Base-by-base conservation (phyloP, 768 basidiomycete genomes). In the Amanita rimosa region DNA sequence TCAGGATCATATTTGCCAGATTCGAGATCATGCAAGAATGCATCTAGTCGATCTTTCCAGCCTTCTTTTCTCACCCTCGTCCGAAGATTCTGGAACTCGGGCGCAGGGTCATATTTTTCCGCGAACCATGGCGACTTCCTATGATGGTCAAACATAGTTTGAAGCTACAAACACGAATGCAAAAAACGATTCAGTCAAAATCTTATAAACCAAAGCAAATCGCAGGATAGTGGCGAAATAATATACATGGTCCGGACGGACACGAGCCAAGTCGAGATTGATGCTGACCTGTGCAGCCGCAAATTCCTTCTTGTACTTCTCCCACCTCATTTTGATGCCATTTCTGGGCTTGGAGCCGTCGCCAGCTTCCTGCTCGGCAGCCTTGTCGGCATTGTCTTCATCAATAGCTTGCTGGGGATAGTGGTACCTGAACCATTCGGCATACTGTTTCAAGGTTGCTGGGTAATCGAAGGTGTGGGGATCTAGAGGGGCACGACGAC, bases 121-220 rank as follows among this genome's bases (percentile, higher is more conserved):
- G 81, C 79, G 71, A 96, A 97, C 94, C 94, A 97, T 11, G 91
- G 85, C n/a, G 89, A 90, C 60, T 85, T 84, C 67, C 83, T 79
- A 71, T 97, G 94, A 66, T 91, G 86, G 29, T 96, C 86, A 75
- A 91, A 96, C 76, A 97, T 85, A 50, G 86, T 85, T 72, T 90
- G 89, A 60, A 95, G 80, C 93, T 97, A 75, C 63, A 74, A 39
- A 68, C 66, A 69, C 64, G 65, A 56, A 45, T 53, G 46, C 51
- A 63, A 59, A 63, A 59, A 60, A 53, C 50, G 42, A 59, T 71
- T 66, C 60, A 68, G 63, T 61, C 52, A 54, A 27, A 44, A 54
- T 55, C 53, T 54, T 55, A 37, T 51, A 14, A 52, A 50, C 46
- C 48, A 61, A 44, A 58, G 41, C 44, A 44, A 50, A 53, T 45